A percentile compares a stretch with the other conserved stretches of the same genome.
These are phyloP conservation scores for Ophiognomonia clavigignenti-juglandacearum DNA, from an alignment of 2,329 filamentous ascomycete genomes.

Conservation along the genomic window DNA sequence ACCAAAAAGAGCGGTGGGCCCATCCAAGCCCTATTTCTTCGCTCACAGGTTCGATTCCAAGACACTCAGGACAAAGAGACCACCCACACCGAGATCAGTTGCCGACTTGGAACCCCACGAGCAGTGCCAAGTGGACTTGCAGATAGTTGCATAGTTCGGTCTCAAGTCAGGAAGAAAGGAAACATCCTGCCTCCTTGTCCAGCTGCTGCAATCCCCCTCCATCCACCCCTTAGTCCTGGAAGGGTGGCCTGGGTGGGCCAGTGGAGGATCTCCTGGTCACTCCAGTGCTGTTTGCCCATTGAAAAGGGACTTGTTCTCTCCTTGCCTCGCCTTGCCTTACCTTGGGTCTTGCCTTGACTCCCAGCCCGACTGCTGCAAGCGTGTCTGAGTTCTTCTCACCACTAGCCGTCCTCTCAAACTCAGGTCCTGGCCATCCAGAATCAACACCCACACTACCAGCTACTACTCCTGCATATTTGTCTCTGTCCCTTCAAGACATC, in stretches of 20 bases:
- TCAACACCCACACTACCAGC: constrained; percentile 25
- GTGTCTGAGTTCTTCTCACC: constrained; percentile 28
- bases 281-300: constrained; percentile 33
- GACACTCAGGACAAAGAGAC: constrained; percentile 44
- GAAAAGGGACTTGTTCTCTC: constrained; percentile 29
- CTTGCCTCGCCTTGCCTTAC: constrained; percentile 6
- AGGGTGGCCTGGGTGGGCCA: constrained; percentile 19
- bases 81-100: constrained; percentile 36
- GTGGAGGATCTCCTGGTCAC: constrained; percentile 28
- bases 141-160: constrained; percentile 34
- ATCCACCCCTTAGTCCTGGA: constrained; percentile 5
- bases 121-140: constrained; percentile 30
- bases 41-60: constrained; percentile 43
- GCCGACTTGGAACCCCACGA: constrained; percentile 19
- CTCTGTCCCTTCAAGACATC: constrained; percentile 41
- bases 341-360: constrained; percentile 15
- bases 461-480: constrained; percentile 31
- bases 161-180: constrained; percentile 32
- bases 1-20: constrained; percentile 44
- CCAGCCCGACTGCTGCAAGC: constrained; percentile 26
- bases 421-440: constrained; percentile 17
- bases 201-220: constrained; percentile 23
- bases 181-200: constrained; percentile 33
- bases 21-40: constrained; percentile 40
- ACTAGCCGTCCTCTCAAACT: constrained; percentile 11